Evolutionary conservation across 1,284 basidiomycete species (phyloP).

Genomic region (Ceratobasidium sp.): DNA sequence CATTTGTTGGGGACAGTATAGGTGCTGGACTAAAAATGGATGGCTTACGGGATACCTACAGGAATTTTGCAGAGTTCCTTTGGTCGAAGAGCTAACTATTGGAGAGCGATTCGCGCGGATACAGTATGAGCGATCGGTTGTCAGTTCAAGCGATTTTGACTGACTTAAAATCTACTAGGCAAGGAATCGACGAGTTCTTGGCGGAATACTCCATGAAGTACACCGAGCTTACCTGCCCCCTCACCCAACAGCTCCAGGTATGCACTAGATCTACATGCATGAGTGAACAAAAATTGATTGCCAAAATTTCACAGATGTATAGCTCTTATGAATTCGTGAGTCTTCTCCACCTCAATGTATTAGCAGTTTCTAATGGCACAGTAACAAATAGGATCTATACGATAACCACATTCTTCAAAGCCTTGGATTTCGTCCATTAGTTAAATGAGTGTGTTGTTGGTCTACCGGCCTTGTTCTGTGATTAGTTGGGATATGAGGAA

Average conservation of each 20-base stretch:
- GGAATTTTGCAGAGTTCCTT: neutral
- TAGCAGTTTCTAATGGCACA: too few species aligned
- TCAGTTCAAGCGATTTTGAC: neutral
- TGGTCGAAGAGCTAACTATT: neutral
- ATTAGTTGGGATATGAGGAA: neutral
- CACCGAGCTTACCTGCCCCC: neutral
- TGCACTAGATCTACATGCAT: neutral
- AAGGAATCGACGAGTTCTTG: neutral
- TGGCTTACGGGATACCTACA: neutral
- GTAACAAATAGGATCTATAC: neutral
- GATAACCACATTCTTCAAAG: neutral
- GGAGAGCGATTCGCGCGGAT: neutral
- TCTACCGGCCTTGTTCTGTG: too few species aligned
- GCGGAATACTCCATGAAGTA: neutral
- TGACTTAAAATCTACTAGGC: neutral
- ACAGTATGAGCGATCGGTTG: neutral
- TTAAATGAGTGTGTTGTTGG: neutral
- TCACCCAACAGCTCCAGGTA: neutral
- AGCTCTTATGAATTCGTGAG: slow-evolving; percentile 13
- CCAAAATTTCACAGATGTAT: neutral
- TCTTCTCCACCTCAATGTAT: too few species aligned
- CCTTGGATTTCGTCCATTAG: neutral
- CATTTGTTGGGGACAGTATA: neutral
- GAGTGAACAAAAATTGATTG: neutral
- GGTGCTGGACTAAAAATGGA: too few species aligned